phyloP scores from a whole-genome alignment of 2,329 filamentous ascomycete genomes.

The Incumbomyces delicatus region DNA sequence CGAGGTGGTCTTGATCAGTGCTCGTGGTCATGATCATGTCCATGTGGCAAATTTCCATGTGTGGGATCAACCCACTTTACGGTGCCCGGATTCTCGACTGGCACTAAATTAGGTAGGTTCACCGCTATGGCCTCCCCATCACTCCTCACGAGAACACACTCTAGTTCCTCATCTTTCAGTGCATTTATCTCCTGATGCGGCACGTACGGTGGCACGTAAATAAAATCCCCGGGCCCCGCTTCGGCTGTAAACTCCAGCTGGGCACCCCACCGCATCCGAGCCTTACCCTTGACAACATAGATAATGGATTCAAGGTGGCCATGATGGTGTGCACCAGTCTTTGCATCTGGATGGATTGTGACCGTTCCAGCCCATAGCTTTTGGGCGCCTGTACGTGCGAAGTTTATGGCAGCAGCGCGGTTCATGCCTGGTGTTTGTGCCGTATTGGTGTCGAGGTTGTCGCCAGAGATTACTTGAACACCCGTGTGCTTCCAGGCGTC shows the following conservation, averaged over 20 bases:
- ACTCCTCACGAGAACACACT: constrained; percentile 35
- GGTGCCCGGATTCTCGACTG: constrained; percentile 33
- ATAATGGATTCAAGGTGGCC: constrained; percentile 37
- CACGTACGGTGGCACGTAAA: constrained; percentile 37
- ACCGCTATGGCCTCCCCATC: constrained; percentile 37
- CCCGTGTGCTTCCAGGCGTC: constrained; percentile 32
- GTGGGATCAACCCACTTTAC: constrained; percentile 40
- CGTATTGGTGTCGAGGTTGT: constrained; percentile 33
- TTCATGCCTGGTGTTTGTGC: constrained; percentile 37
- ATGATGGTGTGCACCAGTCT: constrained; percentile 6
- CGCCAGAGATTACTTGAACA: constrained; percentile 34
- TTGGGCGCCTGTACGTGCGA: constrained; percentile 34
- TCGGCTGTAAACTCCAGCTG: constrained; percentile 37
- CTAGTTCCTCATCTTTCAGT: constrained; percentile 31
- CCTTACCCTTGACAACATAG: constrained; percentile 36
- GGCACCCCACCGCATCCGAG: constrained; percentile 38
- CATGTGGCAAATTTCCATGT: constrained; percentile 20
- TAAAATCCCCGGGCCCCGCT: constrained; percentile 38
- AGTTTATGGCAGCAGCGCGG: constrained; percentile 36
- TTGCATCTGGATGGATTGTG: constrained; percentile 33
- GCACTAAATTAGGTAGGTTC: constrained; percentile 34
- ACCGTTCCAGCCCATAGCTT: constrained; percentile 40
- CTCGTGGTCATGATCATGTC: not conserved
- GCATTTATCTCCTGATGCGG: constrained; percentile 41
- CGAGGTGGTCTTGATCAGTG: no score